phyloP scores from a whole-genome alignment of 345 rosid genomes.

The Hevea brasiliensis region DNA sequence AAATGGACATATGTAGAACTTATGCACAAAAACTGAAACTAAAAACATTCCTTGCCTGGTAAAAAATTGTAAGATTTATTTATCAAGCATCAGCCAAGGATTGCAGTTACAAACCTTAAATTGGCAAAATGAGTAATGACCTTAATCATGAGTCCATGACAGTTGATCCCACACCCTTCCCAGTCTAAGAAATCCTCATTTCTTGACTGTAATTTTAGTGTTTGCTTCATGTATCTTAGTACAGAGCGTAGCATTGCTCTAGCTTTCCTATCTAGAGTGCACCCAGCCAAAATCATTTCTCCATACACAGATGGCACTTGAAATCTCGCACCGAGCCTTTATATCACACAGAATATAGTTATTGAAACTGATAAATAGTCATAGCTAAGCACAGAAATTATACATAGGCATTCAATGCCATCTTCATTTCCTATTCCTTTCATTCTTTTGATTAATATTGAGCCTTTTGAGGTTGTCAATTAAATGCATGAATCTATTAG shows the following conservation, averaged over 20 bases:
- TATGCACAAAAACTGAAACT: background rate
- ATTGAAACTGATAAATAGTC: background rate
- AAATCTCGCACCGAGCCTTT: conserved; percentile 13
- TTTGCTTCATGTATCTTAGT: conserved; percentile 82
- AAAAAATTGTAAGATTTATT: background rate
- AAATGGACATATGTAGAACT: background rate
- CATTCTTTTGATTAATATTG: background rate
- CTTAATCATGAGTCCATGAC: background rate
- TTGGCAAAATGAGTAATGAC: background rate
- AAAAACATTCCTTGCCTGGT: too few species aligned
- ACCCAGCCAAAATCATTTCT: conserved; percentile 87
- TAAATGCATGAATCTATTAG: too few species aligned
- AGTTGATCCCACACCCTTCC: conserved; percentile 4
- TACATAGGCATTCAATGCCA: background rate
- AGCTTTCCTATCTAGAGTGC: conserved; percentile 88
- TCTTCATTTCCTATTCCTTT: background rate
- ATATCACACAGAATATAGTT: background rate
- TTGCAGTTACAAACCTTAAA: conserved; percentile 28
- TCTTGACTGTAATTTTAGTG: conserved; percentile 40
- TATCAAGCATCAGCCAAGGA: conserved; percentile 4
- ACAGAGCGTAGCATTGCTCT: conserved; percentile 96
- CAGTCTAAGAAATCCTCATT: conserved; percentile 11
- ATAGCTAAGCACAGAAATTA: background rate
- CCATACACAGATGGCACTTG: conserved; percentile 90
- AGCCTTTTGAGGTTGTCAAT: background rate